Evolutionary conservation across 1,284 basidiomycete genomes (phyloP).

Genomic region (Rhodotorula sp.): DNA sequence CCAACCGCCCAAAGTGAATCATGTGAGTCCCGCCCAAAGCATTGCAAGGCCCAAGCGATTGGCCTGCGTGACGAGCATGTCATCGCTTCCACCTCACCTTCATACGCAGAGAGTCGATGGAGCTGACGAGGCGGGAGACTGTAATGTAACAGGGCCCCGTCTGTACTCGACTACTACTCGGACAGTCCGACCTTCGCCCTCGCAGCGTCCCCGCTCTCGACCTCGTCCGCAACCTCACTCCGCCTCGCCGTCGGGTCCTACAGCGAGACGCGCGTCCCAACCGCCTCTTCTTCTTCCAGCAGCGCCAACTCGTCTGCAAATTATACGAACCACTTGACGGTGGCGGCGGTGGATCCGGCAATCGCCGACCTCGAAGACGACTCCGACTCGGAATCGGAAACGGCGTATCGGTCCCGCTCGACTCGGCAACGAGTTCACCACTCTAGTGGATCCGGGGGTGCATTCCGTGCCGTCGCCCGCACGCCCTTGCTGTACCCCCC

Average conservation of each 20-base stretch:
- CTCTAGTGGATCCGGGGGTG: slow-evolving; percentile 48
- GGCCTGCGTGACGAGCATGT: too few relatives aligned
- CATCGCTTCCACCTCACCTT: too few relatives aligned
- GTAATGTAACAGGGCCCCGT: slow-evolving; percentile 21
- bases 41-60: too few relatives aligned
- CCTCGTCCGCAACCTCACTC: slow-evolving; percentile 29
- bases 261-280: slow-evolving; percentile 54
- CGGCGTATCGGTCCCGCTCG: slow-evolving; percentile 11
- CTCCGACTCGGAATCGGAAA: slow-evolving; percentile 58
- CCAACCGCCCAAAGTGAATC: too few relatives aligned
- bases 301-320: slow-evolving; percentile 55
- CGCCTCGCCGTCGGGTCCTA: slow-evolving; percentile 71
- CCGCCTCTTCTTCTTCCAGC: background rate
- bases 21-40: too few relatives aligned
- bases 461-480: slow-evolving; percentile 73
- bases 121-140: too few relatives aligned
- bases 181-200: slow-evolving; percentile 38
- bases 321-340: slow-evolving; percentile 69
- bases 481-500: slow-evolving; percentile 79
- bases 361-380: slow-evolving; percentile 81
- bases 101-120: too few relatives aligned
- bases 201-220: slow-evolving; percentile 38
- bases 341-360: slow-evolving; percentile 61
- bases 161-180: slow-evolving; percentile 38
- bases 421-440: slow-evolving; percentile 17